Evolutionary conservation across 2,329 filamentous ascomycete species (phyloP).

Genomic region (Colletotrichum tamarilloi): DNA sequence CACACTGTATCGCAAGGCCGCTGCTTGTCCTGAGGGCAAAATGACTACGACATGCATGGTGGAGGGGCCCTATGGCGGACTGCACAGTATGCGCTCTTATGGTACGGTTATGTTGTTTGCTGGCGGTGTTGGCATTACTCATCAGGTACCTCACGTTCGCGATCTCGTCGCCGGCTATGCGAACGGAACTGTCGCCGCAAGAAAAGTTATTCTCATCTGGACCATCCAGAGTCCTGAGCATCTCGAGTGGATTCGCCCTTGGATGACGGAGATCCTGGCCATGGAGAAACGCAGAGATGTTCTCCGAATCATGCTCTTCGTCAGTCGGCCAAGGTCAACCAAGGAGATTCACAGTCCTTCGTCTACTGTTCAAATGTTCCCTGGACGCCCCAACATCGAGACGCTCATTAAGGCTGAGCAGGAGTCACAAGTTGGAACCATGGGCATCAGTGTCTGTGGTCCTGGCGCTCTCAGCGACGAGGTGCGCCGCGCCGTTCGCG

Average conservation of each 20-base stretch:
- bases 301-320: slow-evolving; percentile 81
- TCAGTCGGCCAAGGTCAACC: slow-evolving; percentile 78
- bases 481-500: slow-evolving; percentile 74
- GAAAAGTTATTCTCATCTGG: slow-evolving; percentile 81
- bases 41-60: slow-evolving; percentile 74
- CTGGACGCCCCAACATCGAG: slow-evolving; percentile 79
- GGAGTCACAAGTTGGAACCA: slow-evolving; percentile 78
- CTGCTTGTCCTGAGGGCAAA: slow-evolving; percentile 68
- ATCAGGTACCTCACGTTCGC: slow-evolving; percentile 80
- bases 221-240: slow-evolving; percentile 83
- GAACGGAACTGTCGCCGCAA: slow-evolving; percentile 76
- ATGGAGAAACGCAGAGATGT: slow-evolving; percentile 81
- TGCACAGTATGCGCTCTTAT: slow-evolving; percentile 78
- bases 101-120: slow-evolving; percentile 84
- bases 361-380: slow-evolving; percentile 86
- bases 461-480: slow-evolving; percentile 80
- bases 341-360: slow-evolving; percentile 86
- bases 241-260: slow-evolving; percentile 84
- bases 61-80: slow-evolving; percentile 82
- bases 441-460: slow-evolving; percentile 81
- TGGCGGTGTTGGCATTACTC: slow-evolving; percentile 83
- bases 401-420: slow-evolving; percentile 79
- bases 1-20: slow-evolving; percentile 74
- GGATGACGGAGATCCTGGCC: slow-evolving; percentile 83
- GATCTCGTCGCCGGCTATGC: slow-evolving; percentile 77